Evolutionary conservation across 2,329 filamentous ascomycete species (phyloP), one percentile per base, ranked within the genome.

Genomic region (Aureobasidium uvarum): DNA sequence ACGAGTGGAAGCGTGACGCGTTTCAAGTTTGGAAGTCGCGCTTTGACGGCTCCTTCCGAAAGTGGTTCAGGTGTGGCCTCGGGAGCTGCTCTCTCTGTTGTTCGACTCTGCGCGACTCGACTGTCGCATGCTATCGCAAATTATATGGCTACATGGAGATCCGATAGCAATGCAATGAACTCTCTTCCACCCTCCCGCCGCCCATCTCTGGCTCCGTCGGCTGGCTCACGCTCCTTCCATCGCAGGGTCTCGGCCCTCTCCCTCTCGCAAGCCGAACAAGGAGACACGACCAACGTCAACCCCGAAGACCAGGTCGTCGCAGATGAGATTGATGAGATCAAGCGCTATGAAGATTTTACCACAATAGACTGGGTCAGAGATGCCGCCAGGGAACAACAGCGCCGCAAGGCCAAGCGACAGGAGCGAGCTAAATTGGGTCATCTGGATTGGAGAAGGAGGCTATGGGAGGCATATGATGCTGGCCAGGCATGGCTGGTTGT

Each of bases 351-450:
- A 84, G 95, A 99, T 79, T 99, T 99, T 76, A 96, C 93, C 6
- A 99, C 95, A 0, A 95, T 95, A 84, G 95, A 99, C 78, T 99
- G 95, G 95, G 94, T 99, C 0, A 94, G 99, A 77, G 95, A 99
- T 84, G 93, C 94, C 13, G 89, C 92, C 39, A 89, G 93, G 69
- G 95, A 97, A 76, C 91, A 96, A 75, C 81, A 91, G 54, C 86
- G 93, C 64, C 87, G 94, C 68, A 91, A 91, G 72, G 85, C 89
- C 55, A 85, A 89, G 70, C 85, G 90, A 72, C 88, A 87, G 75
- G 87, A 89, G 72, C 86, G 88, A 7, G 87, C 85, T 2, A 87
- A 89, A 46, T 86, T 90, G 67, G 85, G 85, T 39, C 86, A 88
- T 38, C 83, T 86, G 63, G 89, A 89, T 67, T 98, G 93, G 92